A percentile compares a stretch with the other conserved stretches of the same genome.
Evolutionary conservation across 2,329 filamentous ascomycete species (phyloP).

Genomic region (Parafenestella ontariensis): DNA sequence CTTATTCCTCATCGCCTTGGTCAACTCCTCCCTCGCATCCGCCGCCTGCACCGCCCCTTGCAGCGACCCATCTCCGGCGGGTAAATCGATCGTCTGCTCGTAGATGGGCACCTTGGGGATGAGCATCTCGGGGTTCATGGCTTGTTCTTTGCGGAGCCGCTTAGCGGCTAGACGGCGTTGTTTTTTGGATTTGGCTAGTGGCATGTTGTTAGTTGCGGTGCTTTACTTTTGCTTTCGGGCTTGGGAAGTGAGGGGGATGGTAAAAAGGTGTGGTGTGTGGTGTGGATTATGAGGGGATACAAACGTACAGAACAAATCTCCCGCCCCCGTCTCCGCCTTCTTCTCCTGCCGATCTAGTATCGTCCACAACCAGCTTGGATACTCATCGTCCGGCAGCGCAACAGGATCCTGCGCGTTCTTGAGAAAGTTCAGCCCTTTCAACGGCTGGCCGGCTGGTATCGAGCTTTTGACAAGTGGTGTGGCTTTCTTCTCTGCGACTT

Average conservation of each 20-base stretch:
- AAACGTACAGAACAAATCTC: constrained; percentile 79
- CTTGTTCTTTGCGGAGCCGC: constrained; percentile 67
- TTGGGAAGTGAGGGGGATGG: not conserved
- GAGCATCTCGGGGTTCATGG: constrained; percentile 70
- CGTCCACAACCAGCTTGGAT: constrained; percentile 81
- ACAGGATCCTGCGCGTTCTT: constrained; percentile 77
- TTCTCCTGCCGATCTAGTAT: constrained; percentile 69
- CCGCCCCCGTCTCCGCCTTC: constrained; percentile 61
- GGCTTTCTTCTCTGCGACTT: constrained; percentile 36
- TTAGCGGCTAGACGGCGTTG: constrained; percentile 74
- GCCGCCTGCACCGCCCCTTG: constrained; percentile 56
- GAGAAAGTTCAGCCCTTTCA: constrained; percentile 78
- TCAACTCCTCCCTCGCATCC: constrained; percentile 67
- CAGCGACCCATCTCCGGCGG: constrained; percentile 58
- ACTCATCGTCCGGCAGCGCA: constrained; percentile 75
- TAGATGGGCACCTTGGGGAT: constrained; percentile 72
- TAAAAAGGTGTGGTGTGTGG: constrained; percentile 25
- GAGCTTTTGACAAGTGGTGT: constrained; percentile 50
- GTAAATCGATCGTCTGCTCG: constrained; percentile 79
- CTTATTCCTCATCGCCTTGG: constrained; percentile 75
- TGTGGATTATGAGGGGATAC: too few species aligned
- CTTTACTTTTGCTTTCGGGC: not conserved
- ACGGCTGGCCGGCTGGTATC: constrained; percentile 71
- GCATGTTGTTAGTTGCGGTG: not conserved
- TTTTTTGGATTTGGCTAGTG: constrained; percentile 75